These are phyloP conservation scores for Echeveria elegans DNA, from an alignment of 164 flowering plant genomes.

Conservation along the genomic window DNA sequence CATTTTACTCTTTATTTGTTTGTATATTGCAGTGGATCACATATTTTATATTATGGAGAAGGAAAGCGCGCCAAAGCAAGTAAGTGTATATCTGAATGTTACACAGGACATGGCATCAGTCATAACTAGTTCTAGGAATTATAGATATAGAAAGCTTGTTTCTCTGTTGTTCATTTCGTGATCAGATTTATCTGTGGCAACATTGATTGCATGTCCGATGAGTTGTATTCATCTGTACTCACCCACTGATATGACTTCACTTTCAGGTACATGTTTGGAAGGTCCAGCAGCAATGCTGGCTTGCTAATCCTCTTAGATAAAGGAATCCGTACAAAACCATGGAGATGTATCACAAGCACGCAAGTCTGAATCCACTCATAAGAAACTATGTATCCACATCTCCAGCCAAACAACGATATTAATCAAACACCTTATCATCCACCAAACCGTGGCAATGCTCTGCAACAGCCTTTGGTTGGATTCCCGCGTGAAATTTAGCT, in stretches of 20 bases:
- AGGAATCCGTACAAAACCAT: slow-evolving; percentile 37
- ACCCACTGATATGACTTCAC: not conserved
- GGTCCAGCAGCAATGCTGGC: slow-evolving; percentile 49
- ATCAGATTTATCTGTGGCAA: no score
- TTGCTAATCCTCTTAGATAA: slow-evolving; percentile 68
- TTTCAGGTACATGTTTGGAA: slow-evolving; percentile 61
- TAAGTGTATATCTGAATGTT: not conserved
- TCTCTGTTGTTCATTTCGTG: no score
- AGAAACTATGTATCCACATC: no score
- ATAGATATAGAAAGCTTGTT: no score
- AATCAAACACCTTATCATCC: not conserved
- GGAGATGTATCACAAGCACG: slow-evolving; percentile 58
- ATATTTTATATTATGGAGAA: not conserved
- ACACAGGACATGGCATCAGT: not conserved
- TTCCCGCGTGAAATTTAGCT: no score
- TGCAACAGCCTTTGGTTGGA: no score
- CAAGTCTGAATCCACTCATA: slow-evolving; percentile 24
- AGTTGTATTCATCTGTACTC: not conserved
- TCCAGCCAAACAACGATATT: no score
- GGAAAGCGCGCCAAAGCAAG: not conserved
- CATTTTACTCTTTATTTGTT: no score
- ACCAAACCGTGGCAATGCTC: not conserved
- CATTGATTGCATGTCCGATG: no score
- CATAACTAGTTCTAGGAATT: not conserved
- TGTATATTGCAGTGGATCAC: not conserved